These are phyloP conservation scores for Vigna radiata DNA, from an alignment of 306 rosid species.

Conservation along the genomic window DNA sequence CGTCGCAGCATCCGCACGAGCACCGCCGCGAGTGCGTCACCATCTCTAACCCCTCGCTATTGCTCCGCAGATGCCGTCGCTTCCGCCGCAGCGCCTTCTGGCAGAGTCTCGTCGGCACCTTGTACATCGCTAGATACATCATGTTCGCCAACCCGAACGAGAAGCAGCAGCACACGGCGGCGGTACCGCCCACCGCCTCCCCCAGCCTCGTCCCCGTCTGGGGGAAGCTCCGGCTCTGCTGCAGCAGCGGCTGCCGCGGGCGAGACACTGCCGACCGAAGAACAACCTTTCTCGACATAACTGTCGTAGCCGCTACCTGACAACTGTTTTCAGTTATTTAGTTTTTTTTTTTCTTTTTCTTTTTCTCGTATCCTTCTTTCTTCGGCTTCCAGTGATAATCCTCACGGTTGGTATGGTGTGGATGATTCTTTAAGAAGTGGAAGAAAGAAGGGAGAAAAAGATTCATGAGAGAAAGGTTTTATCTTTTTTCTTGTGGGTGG, in stretches of 20 bases:
- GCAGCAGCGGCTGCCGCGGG: slow-evolving; percentile 53
- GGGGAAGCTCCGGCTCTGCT: slow-evolving; percentile 1
- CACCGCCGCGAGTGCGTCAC: slow-evolving; percentile 21
- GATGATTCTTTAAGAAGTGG: background rate
- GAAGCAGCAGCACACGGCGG: slow-evolving; percentile 86
- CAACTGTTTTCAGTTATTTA: background rate
- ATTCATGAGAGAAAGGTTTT: background rate
- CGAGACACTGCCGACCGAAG: slow-evolving; percentile 1
- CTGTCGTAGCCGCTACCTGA: background rate
- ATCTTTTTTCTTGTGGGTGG: background rate
- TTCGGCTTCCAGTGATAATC: too few relatives aligned
- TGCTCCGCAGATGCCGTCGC: slow-evolving; percentile 13
- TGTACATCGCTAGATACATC: slow-evolving; percentile 64
- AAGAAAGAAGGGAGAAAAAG: slow-evolving; percentile 8
- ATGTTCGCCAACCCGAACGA: slow-evolving; percentile 64
- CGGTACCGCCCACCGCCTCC: slow-evolving; percentile 75
- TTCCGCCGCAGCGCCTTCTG: slow-evolving; percentile 51
- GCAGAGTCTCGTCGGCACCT: slow-evolving; percentile 75
- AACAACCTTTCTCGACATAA: background rate
- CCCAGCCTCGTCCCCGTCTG: slow-evolving; percentile 49
- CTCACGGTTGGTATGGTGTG: background rate
- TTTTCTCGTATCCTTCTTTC: background rate
- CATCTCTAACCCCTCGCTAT: slow-evolving; percentile 36
- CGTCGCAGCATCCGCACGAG: slow-evolving; percentile 50
- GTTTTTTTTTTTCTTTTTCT: too few relatives aligned